phyloP scores from a whole-genome alignment of 768 basidiomycete genomes.

The Termitomyces sp. region DNA sequence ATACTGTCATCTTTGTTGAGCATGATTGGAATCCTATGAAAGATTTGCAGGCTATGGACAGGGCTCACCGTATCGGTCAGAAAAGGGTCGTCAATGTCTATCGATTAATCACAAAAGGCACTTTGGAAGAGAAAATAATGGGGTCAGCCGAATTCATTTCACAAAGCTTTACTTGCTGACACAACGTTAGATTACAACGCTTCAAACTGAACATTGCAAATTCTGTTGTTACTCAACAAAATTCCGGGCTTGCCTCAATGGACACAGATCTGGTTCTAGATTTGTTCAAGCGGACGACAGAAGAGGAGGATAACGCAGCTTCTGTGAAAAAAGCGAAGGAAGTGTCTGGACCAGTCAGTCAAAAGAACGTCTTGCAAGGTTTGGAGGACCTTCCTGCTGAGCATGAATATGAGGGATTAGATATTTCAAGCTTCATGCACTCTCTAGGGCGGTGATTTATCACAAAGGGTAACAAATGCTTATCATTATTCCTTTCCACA shows the following conservation, averaged over 20 bases:
- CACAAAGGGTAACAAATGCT: not conserved
- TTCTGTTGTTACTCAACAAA: conserved; percentile 96
- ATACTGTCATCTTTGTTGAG: conserved; percentile 98
- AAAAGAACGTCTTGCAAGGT: conserved; percentile 84
- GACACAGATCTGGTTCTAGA: conserved; percentile 96
- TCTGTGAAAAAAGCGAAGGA: conserved; percentile 51
- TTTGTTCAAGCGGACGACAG: conserved; percentile 79
- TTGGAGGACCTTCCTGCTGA: conserved; percentile 89
- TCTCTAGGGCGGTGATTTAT: conserved; percentile 56
- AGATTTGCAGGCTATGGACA: conserved; percentile 98
- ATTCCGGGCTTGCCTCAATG: conserved; percentile 90
- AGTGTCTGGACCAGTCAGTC: conserved; percentile 51
- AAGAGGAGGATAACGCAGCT: conserved; percentile 61
- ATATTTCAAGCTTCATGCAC: conserved; percentile 84
- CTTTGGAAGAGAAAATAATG: conserved; percentile 99
- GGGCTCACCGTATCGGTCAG: conserved; percentile 96
- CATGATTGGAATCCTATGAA: conserved; percentile 99
- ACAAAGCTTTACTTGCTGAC: conserved; percentile 1
- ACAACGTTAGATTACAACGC: conserved; percentile 71
- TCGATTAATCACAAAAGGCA: conserved; percentile 93
- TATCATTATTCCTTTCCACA: conserved; percentile 1
- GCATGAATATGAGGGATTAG: conserved; percentile 87
- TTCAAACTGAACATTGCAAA: conserved; percentile 99
- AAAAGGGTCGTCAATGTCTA: conserved; percentile 99
- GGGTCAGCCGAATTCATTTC: conserved; percentile 54